Conservation (phyloP, 345 rosid genomes). For the Gossypium longicalyx region DNA sequence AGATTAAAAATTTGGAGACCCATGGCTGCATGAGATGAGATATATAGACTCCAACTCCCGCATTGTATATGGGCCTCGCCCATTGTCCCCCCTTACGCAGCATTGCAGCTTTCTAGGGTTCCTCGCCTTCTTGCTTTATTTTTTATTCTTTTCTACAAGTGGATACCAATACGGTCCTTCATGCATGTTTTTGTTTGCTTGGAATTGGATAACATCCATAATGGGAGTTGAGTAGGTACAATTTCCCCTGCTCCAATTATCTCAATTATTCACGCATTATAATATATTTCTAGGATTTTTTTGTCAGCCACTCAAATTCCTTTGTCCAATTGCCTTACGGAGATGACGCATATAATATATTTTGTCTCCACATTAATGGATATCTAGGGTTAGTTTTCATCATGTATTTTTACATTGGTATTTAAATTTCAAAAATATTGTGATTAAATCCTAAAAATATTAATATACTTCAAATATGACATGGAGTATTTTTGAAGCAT, state of each 20-base stretch:
- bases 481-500: too few relatives aligned
- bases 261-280: slow-evolving; percentile 3
- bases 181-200: not conserved
- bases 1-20: not conserved
- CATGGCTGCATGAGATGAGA: slow-evolving; percentile 35
- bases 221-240: slow-evolving; percentile 18
- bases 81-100: slow-evolving; percentile 20
- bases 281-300: not conserved
- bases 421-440: too few relatives aligned
- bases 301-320: not conserved
- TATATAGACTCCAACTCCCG: slow-evolving; percentile 26
- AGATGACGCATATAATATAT: not conserved
- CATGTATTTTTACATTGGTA: too few relatives aligned
- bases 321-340: not conserved
- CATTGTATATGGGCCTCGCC: slow-evolving; percentile 18
- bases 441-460: too few relatives aligned
- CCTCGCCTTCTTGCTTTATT: not conserved
- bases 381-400: too few relatives aligned
- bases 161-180: slow-evolving; percentile 6
- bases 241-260: not conserved
- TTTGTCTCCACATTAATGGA: not conserved
- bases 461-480: too few relatives aligned
- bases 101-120: slow-evolving; percentile 24
- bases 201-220: slow-evolving; percentile 4
- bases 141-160: not conserved